Conservation (phyloP, 2,329 filamentous ascomycete genomes). For the Zalaria sp. region DNA sequence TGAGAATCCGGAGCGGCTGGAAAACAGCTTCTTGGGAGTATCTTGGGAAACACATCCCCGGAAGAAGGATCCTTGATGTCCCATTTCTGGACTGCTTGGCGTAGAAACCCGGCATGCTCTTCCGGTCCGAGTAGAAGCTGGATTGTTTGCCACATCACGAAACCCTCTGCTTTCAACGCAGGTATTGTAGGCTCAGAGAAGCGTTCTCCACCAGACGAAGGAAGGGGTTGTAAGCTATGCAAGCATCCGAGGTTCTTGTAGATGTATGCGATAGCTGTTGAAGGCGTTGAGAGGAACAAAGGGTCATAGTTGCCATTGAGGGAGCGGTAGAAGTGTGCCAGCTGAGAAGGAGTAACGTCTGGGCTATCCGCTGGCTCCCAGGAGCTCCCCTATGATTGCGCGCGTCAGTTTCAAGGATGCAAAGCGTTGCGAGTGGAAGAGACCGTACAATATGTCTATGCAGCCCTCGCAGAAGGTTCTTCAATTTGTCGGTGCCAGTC, state of each 20-base stretch:
- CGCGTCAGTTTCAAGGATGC: neutral
- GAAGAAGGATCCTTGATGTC: slow-evolving; percentile 58
- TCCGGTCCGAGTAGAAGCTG: slow-evolving; percentile 78
- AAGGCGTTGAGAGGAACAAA: slow-evolving; percentile 64
- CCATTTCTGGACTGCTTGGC: slow-evolving; percentile 67
- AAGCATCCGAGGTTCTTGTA: slow-evolving; percentile 86
- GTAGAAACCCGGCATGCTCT: slow-evolving; percentile 73
- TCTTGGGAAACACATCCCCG: slow-evolving; percentile 41
- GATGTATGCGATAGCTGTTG: slow-evolving; percentile 71
- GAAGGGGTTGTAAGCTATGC: slow-evolving; percentile 61
- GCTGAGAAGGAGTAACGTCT: slow-evolving; percentile 34
- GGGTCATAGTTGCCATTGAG: slow-evolving; percentile 33
- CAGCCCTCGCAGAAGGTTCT: slow-evolving; percentile 31
- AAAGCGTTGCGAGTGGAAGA: neutral
- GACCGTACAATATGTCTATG: slow-evolving; percentile 29
- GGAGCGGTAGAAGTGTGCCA: slow-evolving; percentile 35
- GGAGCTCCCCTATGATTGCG: slow-evolving; percentile 5
- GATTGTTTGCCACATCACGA: slow-evolving; percentile 86
- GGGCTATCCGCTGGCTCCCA: slow-evolving; percentile 28
- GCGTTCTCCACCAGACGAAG: slow-evolving; percentile 38
- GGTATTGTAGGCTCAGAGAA: slow-evolving; percentile 68
- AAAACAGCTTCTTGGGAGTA: slow-evolving; percentile 53
- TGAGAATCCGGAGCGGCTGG: slow-evolving; percentile 59
- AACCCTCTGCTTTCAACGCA: slow-evolving; percentile 69
- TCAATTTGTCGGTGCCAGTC: slow-evolving; percentile 32